These are phyloP conservation scores for Moringa oleifera DNA, from an alignment of 345 rosid species.

Conservation along the genomic window DNA sequence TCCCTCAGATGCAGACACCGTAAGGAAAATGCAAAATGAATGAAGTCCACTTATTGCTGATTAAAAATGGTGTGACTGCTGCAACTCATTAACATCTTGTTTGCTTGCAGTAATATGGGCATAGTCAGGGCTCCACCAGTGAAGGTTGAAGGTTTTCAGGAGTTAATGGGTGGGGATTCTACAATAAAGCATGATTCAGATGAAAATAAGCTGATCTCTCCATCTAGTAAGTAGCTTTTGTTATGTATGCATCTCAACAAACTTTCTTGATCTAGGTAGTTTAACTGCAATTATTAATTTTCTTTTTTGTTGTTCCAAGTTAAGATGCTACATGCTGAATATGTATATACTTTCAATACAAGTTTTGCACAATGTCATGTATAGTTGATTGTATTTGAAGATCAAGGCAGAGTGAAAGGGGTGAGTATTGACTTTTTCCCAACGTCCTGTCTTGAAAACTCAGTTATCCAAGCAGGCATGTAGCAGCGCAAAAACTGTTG, in stretches of 20 bases:
- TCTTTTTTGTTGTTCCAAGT: not conserved
- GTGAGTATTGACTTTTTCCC: no score
- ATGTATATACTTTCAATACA: no score
- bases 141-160: constrained; percentile 92
- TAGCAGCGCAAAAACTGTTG: no score
- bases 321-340: no score
- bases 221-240: constrained; percentile 48
- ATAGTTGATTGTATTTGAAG: no score
- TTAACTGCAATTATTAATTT: not conserved
- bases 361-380: no score
- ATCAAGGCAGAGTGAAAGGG: no score
- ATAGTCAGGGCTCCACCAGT: constrained; percentile 77
- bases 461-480: no score
- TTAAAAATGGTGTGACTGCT: not conserved
- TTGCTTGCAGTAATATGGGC: constrained; percentile 49
- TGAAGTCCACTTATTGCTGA: constrained; percentile 1
- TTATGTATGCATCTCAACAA: constrained; percentile 7
- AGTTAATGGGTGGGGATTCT: constrained; percentile 90
- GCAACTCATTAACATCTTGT: constrained; percentile 13
- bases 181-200: constrained; percentile 63
- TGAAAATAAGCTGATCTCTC: constrained; percentile 68
- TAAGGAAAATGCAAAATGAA: constrained; percentile 34
- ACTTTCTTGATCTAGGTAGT: constrained; percentile 9
- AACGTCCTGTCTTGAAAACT: no score
- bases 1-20: constrained; percentile 73